Base-by-base conservation (phyloP, 768 basidiomycete genomes). In the Boletus eberwhitei region DNA sequence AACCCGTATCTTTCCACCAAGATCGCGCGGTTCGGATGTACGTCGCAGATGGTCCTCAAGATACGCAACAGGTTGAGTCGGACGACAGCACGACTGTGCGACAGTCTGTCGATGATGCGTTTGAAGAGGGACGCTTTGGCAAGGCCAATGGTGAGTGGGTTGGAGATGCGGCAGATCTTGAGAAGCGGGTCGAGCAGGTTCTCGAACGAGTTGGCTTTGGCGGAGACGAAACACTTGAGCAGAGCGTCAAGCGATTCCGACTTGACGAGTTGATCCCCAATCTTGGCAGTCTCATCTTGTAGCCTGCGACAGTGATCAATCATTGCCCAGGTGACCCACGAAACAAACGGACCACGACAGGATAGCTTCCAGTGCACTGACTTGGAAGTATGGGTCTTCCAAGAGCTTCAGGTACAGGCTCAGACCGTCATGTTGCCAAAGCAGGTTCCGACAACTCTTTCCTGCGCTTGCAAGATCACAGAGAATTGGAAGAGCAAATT, bases 381-480 rank as follows among this genome's bases (percentile, higher is more conserved):
- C 89, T 72, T 93, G 91, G 78, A 93, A 94, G 71, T 93, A 94
- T 1, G 90, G 88, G 58, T 95, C 93, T 36, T 84, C 83, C 48
- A 94, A 72, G 21, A 94, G 78, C 59, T 80, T 81, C 54, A 92
- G 69, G 64, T 95, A 96, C 79, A 94, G 76, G 29, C 70, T 67
- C 34, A 99, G 73, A n/a, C 94, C 95, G 60, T 94, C 87, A 62
- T 97, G 87, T 64, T 96, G 90, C 96, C 96, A 96, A 52, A 98
- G 74, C 42, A 95, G 64, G 40, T 85, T 87, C 39, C 97, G 81
- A 65, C 93, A 94, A 53, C 86, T 90, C 77, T 98, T 98, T 45
- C 94, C 91, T 4, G 96, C 93, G 69, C 89, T 91, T 0, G 95
- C 93, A 41, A 98, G 82, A 67, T 99, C 97, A 71, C 96, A 98